Evolutionary conservation across 495 filamentous ascomycete genomes (phyloP).

Genomic region (Podospora tetraspora): DNA sequence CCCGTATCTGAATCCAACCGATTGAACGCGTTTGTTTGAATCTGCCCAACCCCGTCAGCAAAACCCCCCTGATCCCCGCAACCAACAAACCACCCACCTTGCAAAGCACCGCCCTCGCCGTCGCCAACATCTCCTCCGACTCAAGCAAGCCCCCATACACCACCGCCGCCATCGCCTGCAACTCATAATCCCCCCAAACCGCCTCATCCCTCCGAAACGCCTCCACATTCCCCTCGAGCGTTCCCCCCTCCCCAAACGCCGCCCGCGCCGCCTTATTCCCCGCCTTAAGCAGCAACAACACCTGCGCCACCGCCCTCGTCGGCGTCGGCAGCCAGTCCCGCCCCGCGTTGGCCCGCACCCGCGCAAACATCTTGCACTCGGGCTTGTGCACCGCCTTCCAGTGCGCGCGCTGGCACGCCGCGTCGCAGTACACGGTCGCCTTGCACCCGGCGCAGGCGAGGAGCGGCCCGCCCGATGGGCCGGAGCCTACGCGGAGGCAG

Average conservation of each 20-base stretch:
- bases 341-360: conserved; percentile 20
- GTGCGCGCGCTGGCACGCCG: conserved; percentile 50
- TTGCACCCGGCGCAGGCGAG: conserved; percentile 48
- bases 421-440: conserved; percentile 47
- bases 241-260: conserved; percentile 23
- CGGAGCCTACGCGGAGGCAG: conserved; percentile 27
- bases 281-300: conserved; percentile 30
- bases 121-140: conserved; percentile 22
- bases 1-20: conserved; percentile 35
- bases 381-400: conserved; percentile 49
- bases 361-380: conserved; percentile 45
- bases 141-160: conserved; percentile 33
- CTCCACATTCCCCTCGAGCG: conserved; percentile 37
- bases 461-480: conserved; percentile 23
- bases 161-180: conserved; percentile 44
- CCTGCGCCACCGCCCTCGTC: conserved; percentile 42
- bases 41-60: conserved; percentile 24
- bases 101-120: conserved; percentile 37
- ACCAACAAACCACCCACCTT: conserved; percentile 28
- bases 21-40: conserved; percentile 46
- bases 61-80: no score
- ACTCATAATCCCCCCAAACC: conserved; percentile 36
- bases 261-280: conserved; percentile 14
- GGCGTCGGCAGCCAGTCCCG: conserved; percentile 42
- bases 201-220: conserved; percentile 17